Conservation (phyloP, 2,329 filamentous ascomycete species). For the Cyphellophora europaea region DNA sequence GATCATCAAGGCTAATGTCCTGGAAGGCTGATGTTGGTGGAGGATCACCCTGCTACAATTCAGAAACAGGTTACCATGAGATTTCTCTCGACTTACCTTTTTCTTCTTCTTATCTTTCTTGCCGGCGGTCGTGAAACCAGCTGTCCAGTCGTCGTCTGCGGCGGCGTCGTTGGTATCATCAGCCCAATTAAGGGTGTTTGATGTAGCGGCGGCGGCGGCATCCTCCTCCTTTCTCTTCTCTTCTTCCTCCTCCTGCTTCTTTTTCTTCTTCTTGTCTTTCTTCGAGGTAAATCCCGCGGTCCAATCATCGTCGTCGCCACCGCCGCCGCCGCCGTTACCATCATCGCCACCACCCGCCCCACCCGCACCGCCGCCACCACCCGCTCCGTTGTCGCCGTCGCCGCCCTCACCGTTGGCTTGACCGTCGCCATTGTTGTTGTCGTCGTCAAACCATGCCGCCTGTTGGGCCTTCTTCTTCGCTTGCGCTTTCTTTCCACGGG, state of each 20-base stretch:
- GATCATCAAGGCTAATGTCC: conserved; percentile 58
- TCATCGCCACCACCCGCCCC: conserved; percentile 23
- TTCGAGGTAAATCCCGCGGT: conserved; percentile 25
- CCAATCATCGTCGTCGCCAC: conserved; percentile 33
- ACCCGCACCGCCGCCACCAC: conserved; percentile 21
- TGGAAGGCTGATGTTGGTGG: conserved; percentile 47
- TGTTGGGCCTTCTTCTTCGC: conserved; percentile 34
- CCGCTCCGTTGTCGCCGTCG: conserved; percentile 25
- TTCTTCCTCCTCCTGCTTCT: conserved; percentile 24
- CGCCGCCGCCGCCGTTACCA: conserved; percentile 31
- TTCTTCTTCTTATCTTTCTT: conserved; percentile 47
- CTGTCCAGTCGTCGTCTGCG: conserved; percentile 43
- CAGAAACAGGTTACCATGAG: too few species aligned
- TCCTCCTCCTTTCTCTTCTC: conserved; percentile 25
- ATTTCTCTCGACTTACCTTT: conserved; percentile 40
- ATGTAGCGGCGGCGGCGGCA: conserved; percentile 23
- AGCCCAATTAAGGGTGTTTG: conserved; percentile 35
- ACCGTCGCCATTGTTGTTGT: conserved; percentile 34
- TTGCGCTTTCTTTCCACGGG: conserved; percentile 26
- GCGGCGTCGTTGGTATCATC: conserved; percentile 31
- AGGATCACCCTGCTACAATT: conserved; percentile 22
- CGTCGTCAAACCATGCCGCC: conserved; percentile 34
- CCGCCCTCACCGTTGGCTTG: conserved; percentile 24
- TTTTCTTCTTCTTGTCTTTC: conserved; percentile 25
- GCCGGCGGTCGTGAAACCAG: conserved; percentile 33